A percentile compares a stretch with the other conserved stretches of the same genome.
Conservation (phyloP, 192 early-diverging fungal species). For the Entophlyctis helioformis region DNA sequence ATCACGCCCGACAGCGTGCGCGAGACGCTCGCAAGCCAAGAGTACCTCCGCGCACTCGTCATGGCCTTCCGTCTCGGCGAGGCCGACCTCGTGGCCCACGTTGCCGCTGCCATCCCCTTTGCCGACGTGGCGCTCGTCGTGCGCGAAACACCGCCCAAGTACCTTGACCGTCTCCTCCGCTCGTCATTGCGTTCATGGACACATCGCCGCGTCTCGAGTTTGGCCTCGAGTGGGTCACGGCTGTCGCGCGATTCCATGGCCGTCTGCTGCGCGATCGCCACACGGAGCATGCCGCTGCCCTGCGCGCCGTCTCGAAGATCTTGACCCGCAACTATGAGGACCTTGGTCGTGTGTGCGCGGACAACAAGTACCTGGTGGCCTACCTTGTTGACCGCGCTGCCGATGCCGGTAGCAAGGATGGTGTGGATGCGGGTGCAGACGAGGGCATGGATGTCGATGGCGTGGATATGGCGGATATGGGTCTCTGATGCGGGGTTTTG, state of each 20-base stretch:
- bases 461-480: too few relatives aligned
- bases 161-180: constrained; percentile 71
- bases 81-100: constrained; percentile 54
- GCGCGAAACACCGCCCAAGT: constrained; percentile 74
- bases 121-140: constrained; percentile 55
- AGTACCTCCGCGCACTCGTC: constrained; percentile 78
- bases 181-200: constrained; percentile 72
- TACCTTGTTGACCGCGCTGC: too few relatives aligned
- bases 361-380: too few relatives aligned
- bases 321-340: constrained; percentile 32
- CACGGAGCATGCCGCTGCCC: constrained; percentile 21
- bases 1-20: constrained; percentile 83
- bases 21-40: constrained; percentile 53
- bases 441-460: too few relatives aligned
- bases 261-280: constrained; percentile 30
- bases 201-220: constrained; percentile 75
- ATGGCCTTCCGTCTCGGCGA: constrained; percentile 95
- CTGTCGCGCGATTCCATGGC: constrained; percentile 64
- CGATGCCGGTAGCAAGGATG: too few relatives aligned
- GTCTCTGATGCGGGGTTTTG: too few relatives aligned
- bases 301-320: constrained; percentile 69
- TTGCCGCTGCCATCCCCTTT: constrained; percentile 72
- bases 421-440: too few relatives aligned
- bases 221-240: constrained; percentile 71
- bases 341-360: constrained; percentile 37